Evolutionary conservation across 495 filamentous ascomycete species (phyloP).

Genomic region (Patellaria atrata): DNA sequence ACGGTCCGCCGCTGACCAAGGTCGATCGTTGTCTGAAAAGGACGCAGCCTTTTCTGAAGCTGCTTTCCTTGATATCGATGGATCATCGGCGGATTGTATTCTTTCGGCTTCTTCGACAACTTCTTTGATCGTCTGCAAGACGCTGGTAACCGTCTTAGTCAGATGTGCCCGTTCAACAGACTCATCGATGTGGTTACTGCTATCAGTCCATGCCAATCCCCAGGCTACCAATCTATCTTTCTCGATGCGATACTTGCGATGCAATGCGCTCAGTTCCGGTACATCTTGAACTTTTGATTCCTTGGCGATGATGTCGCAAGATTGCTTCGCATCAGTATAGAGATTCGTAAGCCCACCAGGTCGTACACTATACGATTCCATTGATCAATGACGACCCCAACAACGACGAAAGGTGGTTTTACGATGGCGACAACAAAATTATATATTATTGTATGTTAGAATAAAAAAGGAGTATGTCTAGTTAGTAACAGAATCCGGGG

Average conservation of each 20-base stretch:
- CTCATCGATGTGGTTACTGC: conserved; percentile 62
- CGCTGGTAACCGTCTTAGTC: conserved; percentile 73
- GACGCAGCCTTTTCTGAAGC: conserved; percentile 21
- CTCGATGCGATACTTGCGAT: conserved; percentile 48
- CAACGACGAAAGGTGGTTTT: too few relatives aligned
- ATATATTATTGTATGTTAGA: too few relatives aligned
- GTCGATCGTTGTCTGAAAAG: conserved; percentile 16
- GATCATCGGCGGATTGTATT: conserved; percentile 34
- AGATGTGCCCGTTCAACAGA: conserved; percentile 69
- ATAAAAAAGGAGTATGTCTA: too few relatives aligned
- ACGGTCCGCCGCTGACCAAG: conserved; percentile 42
- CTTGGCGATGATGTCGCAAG: conserved; percentile 67
- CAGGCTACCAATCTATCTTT: conserved; percentile 69
- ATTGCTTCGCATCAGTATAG: conserved; percentile 85
- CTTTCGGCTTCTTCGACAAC: conserved; percentile 73
- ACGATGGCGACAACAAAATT: too few relatives aligned
- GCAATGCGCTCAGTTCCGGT: conserved; percentile 39
- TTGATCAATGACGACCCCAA: too few relatives aligned
- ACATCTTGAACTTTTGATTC: conserved; percentile 43
- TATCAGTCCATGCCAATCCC: conserved; percentile 84
- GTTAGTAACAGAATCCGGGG: too few relatives aligned
- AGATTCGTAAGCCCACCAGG: conserved; percentile 70
- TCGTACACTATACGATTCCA: too few relatives aligned
- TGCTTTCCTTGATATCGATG: conserved; percentile 3
- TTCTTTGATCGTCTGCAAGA: conserved; percentile 80